Base-by-base conservation (phyloP, 352 stramenopile species). In the Elongisporangium anandrum region DNA sequence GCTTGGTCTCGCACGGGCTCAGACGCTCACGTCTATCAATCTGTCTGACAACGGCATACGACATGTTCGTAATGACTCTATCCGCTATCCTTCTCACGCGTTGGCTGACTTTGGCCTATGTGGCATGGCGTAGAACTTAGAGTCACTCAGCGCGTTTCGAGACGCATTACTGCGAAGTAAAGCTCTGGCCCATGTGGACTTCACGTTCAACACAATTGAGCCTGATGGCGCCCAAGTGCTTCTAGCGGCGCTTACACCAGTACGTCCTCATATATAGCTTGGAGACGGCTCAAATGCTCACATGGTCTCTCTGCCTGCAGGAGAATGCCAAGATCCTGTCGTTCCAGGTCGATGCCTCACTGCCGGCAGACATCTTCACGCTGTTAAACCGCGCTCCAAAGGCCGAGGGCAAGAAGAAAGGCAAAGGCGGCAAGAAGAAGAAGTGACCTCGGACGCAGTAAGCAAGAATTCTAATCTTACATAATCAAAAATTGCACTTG, bases 141-240 rank as follows among this genome's bases (percentile, higher is more conserved):
- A 81, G 50, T 73, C 75, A 16, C 69, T 85, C 4, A 34, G 55
- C 2, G 70, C 77, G 10, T 92, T 94, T 59, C 67, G 77, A 0
- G 81, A 94, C 52, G 81, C 79, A 5, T 69, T 94, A 3, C 10
- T 84, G 50, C 70, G 76, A 16, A 79, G 79, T 69, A 92, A 92
- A 57, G 68, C 70, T 50, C 66, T 94, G 15, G 73, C 81, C 9
- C 70, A 88, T 19, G 78, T 94, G 16, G 81, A 94, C 34, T 79
- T 94, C 50, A 91, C 80, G 38, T 92, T 82, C 61, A 94, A 94
- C 52, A 59, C 72, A 4, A 94, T 94, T 47, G 85, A 91, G 41
- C 53, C 70, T 3, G 70, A 87, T 20, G 82, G 85, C 29, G 85
- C 81, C 10, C 69, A 76, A 22, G 63, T 90, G 12, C 54, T 94